These are phyloP conservation scores for Penicillium brevicompactum DNA, from an alignment of 2,329 filamentous ascomycete genomes.

Conservation along the genomic window DNA sequence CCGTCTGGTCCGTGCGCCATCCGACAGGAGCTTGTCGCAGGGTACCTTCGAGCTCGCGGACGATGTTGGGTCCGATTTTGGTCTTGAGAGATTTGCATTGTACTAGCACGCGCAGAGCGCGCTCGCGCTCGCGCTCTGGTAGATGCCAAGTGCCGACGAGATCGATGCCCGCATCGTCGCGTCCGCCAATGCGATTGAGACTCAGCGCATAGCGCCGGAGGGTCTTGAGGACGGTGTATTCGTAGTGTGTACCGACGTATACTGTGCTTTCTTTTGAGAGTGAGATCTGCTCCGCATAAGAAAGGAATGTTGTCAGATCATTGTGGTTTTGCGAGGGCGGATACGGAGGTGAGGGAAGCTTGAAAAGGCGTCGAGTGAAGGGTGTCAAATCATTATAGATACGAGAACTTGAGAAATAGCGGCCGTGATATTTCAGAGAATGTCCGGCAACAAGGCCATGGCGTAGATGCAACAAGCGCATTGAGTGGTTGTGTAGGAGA, in stretches of 20 bases:
- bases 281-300: slow-evolving; percentile 40
- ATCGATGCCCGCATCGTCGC: slow-evolving; percentile 50
- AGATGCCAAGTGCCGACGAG: slow-evolving; percentile 50
- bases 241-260: slow-evolving; percentile 50
- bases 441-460: slow-evolving; percentile 16
- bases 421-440: neutral
- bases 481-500: slow-evolving; percentile 17
- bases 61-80: slow-evolving; percentile 47
- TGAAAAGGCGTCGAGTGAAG: slow-evolving; percentile 39
- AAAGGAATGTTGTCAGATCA: slow-evolving; percentile 43
- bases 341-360: slow-evolving; percentile 37
- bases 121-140: slow-evolving; percentile 32
- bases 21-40: slow-evolving; percentile 72
- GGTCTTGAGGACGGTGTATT: slow-evolving; percentile 46
- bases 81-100: slow-evolving; percentile 50
- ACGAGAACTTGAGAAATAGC: slow-evolving; percentile 16
- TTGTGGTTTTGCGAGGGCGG: slow-evolving; percentile 39
- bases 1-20: slow-evolving; percentile 66
- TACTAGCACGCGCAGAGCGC: slow-evolving; percentile 45
- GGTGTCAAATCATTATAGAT: slow-evolving; percentile 21
- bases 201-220: slow-evolving; percentile 44
- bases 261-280: slow-evolving; percentile 42
- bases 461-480: slow-evolving; percentile 19
- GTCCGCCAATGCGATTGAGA: slow-evolving; percentile 48
- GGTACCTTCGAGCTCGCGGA: slow-evolving; percentile 62